phyloP scores from a whole-genome alignment of 441 rosid genomes.

The Lepidium campestre region DNA sequence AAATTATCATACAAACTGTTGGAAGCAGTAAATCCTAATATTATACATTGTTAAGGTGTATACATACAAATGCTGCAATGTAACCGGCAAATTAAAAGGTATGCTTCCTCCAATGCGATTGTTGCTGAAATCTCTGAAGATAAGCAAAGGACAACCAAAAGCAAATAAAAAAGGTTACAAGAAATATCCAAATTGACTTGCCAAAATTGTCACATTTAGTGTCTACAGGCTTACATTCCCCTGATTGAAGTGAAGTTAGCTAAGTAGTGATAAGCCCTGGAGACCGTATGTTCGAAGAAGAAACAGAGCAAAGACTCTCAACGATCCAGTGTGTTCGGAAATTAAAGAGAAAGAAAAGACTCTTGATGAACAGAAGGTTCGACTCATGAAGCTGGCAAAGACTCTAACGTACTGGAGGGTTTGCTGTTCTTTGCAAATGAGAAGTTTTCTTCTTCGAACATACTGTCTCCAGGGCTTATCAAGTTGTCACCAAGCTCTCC shows the following conservation, averaged over 20 bases:
- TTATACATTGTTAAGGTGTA: neutral
- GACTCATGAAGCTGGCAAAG: no score
- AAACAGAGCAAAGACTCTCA: no score
- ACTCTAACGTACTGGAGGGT: no score
- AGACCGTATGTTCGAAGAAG: no score
- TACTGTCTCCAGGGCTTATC: no score
- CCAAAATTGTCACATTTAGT: neutral
- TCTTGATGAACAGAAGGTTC: no score
- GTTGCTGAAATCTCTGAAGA: slow-evolving; percentile 83
- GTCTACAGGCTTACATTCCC: slow-evolving; percentile 58
- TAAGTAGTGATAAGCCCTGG: no score
- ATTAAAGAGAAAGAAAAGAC: no score
- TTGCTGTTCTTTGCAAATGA: no score
- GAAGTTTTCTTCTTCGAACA: no score
- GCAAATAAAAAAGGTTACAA: slow-evolving; percentile 5
- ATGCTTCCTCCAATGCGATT: slow-evolving; percentile 87
- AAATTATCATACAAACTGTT: slow-evolving; percentile 37
- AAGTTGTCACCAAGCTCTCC: slow-evolving; percentile 79
- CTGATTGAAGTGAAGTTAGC: slow-evolving; percentile 58
- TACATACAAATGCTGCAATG: slow-evolving; percentile 73
- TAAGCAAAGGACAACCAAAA: no score
- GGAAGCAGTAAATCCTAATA: neutral
- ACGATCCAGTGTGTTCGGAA: no score
- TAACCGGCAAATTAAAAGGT: slow-evolving; percentile 70
- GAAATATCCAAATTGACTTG: neutral